Percentiles rank a stretch among this genome's conserved stretches.
Conservation (phyloP, 331 rosid genomes). For the Ulmus americana region DNA sequence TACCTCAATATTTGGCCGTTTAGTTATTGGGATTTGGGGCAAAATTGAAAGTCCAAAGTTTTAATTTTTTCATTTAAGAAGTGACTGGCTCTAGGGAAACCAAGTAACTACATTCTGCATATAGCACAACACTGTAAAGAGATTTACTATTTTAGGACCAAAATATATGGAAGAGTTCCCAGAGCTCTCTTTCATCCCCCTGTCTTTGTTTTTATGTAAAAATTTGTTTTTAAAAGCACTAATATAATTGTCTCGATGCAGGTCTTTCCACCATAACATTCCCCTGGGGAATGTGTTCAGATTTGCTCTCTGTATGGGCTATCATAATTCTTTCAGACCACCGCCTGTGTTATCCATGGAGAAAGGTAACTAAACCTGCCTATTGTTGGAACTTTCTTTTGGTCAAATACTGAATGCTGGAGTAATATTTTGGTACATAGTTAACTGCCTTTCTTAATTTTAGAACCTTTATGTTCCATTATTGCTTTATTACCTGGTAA, state of each 20-base stretch:
- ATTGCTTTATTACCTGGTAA: constrained; percentile 2
- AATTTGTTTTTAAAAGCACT: background rate
- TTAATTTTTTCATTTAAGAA: background rate
- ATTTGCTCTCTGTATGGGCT: constrained; percentile 39
- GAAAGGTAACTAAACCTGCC: constrained; percentile 42
- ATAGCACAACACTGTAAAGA: background rate
- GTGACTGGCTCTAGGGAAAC: background rate
- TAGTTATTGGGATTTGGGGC: too few species aligned
- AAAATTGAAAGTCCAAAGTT: background rate
- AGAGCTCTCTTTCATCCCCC: background rate
- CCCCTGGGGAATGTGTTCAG: constrained; percentile 39
- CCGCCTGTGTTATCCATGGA: constrained; percentile 39
- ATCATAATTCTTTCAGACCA: constrained; percentile 40
- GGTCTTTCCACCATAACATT: constrained; percentile 42
- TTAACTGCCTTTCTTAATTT: constrained; percentile 14
- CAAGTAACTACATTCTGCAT: background rate
- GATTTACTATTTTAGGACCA: too few species aligned
- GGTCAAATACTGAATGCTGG: background rate
- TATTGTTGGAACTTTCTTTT: constrained; percentile 10
- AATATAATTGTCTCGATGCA: constrained; percentile 33
- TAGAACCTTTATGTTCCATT: background rate
- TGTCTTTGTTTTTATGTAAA: background rate
- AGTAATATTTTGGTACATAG: constrained; percentile 7
- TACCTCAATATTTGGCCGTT: too few species aligned
- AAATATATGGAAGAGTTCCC: background rate